A percentile compares a stretch with the other conserved stretches of the same genome.
phyloP scores from a whole-genome alignment of 2,329 filamentous ascomycete species.

The Xylaria sp. region DNA sequence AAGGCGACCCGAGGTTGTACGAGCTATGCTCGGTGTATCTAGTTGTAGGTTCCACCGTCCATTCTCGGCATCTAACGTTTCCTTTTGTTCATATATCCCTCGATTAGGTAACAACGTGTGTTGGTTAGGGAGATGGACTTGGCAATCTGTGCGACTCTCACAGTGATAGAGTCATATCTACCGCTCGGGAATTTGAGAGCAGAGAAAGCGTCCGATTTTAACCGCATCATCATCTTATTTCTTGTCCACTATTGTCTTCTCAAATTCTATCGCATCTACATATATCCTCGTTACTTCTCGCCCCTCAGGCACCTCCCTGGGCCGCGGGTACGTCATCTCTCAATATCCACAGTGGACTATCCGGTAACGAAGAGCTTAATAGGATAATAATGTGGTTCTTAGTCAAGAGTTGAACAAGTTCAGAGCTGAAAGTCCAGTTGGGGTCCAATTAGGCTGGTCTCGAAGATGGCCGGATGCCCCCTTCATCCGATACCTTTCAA shows the following conservation, averaged over 20 bases:
- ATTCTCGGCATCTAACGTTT: background rate
- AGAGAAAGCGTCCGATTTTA: background rate
- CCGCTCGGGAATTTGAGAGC: background rate
- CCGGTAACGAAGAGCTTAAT: background rate
- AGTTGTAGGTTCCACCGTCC: background rate
- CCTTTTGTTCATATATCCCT: background rate
- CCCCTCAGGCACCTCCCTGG: conserved; percentile 52
- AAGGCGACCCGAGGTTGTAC: background rate
- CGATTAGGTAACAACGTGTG: background rate
- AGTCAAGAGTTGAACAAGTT: conserved; percentile 48
- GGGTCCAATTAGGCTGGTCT: conserved; percentile 42
- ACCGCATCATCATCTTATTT: background rate
- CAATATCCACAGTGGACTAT: background rate
- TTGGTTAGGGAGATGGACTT: conserved; percentile 26
- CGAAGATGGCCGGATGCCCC: conserved; percentile 42
- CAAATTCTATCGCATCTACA: conserved; percentile 44
- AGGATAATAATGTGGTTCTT: conserved; percentile 48
- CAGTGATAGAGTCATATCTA: conserved; percentile 21
- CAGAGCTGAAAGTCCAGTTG: conserved; percentile 36
- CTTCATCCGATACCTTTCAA: conserved; percentile 47
- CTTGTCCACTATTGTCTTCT: conserved; percentile 33
- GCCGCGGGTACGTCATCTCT: conserved; percentile 44
- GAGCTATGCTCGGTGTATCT: background rate
- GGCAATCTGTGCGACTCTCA: conserved; percentile 20
- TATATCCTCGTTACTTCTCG: conserved; percentile 52